A percentile compares a stretch with the other conserved stretches of the same genome.
These are phyloP conservation scores for Lycium barbarum DNA, from an alignment of 257 asterid genomes.

Conservation along the genomic window DNA sequence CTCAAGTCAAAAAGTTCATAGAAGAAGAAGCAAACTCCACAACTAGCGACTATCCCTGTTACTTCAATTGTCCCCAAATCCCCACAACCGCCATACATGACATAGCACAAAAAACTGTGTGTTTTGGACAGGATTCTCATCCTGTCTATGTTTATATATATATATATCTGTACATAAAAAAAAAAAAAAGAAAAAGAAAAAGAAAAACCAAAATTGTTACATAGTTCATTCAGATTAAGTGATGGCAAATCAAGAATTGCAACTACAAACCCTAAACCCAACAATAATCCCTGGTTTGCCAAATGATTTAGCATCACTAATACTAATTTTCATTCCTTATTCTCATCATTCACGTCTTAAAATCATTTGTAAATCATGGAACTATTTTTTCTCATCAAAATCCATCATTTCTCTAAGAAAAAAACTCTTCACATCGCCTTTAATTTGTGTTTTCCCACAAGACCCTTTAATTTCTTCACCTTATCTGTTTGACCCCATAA, in stretches of 20 bases:
- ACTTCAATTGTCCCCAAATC: no score
- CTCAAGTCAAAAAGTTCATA: no score
- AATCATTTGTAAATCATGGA: conserved; percentile 75
- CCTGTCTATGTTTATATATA: no score
- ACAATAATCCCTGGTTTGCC: conserved; percentile 87
- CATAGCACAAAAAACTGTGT: no score
- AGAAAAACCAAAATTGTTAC: not conserved
- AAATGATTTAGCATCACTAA: conserved; percentile 71
- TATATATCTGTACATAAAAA: no score
- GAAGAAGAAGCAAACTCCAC: no score
- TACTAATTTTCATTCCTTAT: conserved; percentile 73
- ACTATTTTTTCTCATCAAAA: conserved; percentile 69
- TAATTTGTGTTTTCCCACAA: conserved; percentile 78
- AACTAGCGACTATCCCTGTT: no score
- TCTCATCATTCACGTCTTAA: conserved; percentile 83
- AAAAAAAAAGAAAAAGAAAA: no score
- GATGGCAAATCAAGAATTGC: conserved; percentile 55
- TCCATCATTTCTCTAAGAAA: conserved; percentile 65
- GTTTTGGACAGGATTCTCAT: no score
- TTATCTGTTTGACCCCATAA: conserved; percentile 69
- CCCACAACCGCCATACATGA: no score
- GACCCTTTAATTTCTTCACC: conserved; percentile 85
- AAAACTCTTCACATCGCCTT: conserved; percentile 53
- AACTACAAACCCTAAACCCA: conserved; percentile 54
- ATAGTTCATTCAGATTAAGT: not conserved